Conservation (phyloP, 2,329 filamentous ascomycete genomes). For the Epichloe scottii region DNA sequence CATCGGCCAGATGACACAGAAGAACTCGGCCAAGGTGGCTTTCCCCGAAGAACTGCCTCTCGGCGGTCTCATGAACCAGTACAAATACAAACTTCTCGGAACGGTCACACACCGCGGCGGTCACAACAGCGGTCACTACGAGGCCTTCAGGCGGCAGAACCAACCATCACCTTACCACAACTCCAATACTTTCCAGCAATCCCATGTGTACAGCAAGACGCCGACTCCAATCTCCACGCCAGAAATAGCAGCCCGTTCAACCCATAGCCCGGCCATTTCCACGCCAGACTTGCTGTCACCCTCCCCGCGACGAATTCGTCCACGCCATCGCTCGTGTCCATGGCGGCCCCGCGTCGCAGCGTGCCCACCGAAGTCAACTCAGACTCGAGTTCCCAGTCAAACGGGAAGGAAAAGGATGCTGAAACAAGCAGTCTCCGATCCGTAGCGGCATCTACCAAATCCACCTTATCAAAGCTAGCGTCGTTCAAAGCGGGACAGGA, state of each 20-base stretch:
- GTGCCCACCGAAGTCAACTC: conserved; percentile 17
- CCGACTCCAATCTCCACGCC: conserved; percentile 41
- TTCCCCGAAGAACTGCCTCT: conserved; percentile 82
- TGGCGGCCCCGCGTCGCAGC: conserved; percentile 18
- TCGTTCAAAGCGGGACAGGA: conserved; percentile 22
- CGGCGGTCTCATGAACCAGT: conserved; percentile 65
- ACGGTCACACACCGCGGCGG: conserved; percentile 91
- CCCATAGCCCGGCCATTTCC: conserved; percentile 31
- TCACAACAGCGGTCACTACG: conserved; percentile 93
- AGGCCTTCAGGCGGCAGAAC: conserved; percentile 84
- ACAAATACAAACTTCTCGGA: conserved; percentile 71
- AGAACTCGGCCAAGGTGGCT: conserved; percentile 87
- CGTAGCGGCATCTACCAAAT: conserved; percentile 42
- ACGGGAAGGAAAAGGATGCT: conserved; percentile 27
- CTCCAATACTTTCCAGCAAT: conserved; percentile 62
- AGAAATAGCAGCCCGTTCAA: conserved; percentile 24
- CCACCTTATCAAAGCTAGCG: conserved; percentile 37
- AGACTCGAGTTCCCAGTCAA: conserved; percentile 14
- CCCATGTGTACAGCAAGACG: conserved; percentile 57
- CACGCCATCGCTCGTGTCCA: conserved; percentile 25
- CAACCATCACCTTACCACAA: conserved; percentile 71
- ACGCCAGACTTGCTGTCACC: conserved; percentile 34
- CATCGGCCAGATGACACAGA: conserved; percentile 60
- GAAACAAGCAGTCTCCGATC: conserved; percentile 43
- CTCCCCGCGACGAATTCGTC: conserved; percentile 20